Percentiles rank a stretch among this genome's conserved stretches.
These are phyloP conservation scores for Camelina laxa DNA, from an alignment of 345 rosid species.

Conservation along the genomic window DNA sequence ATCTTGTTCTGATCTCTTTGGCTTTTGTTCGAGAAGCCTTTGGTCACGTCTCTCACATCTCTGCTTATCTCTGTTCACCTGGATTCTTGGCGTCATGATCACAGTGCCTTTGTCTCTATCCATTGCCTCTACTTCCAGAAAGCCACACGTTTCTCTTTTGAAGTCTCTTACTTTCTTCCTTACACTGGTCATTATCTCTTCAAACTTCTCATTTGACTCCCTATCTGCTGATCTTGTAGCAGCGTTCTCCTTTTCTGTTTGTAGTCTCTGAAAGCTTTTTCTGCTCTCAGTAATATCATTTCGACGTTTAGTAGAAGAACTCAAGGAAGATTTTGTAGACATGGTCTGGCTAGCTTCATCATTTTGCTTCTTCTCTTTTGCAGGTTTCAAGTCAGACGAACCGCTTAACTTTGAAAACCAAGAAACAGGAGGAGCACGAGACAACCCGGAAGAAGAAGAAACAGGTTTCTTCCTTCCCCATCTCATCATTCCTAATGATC, in stretches of 20 bases:
- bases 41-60: constrained; percentile 46
- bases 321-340: constrained; percentile 35
- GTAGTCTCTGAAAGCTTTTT: constrained; percentile 63
- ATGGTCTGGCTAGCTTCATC: constrained; percentile 46
- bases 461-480: constrained; percentile 62
- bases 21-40: constrained; percentile 45
- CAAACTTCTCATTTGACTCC: constrained; percentile 48
- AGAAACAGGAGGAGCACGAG: constrained; percentile 56
- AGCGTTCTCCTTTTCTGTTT: constrained; percentile 57
- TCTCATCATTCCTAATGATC: constrained; percentile 52
- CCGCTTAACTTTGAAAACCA: constrained; percentile 74
- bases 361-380: constrained; percentile 44
- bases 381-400: constrained; percentile 47
- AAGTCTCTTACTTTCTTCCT: constrained; percentile 52
- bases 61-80: constrained; percentile 47
- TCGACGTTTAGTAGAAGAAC: constrained; percentile 33
- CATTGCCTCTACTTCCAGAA: constrained; percentile 36
- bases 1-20: constrained; percentile 38
- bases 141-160: constrained; percentile 40
- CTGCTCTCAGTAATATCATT: constrained; percentile 53
- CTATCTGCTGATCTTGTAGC: constrained; percentile 35
- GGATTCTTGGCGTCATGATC: constrained; percentile 61
- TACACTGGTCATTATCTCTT: constrained; percentile 50
- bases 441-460: constrained; percentile 44
- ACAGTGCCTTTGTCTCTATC: constrained; percentile 44